Evolutionary conservation across 2,329 filamentous ascomycete species (phyloP), one percentile per base, ranked within the genome.

Genomic region (Fusarium hainanense): DNA sequence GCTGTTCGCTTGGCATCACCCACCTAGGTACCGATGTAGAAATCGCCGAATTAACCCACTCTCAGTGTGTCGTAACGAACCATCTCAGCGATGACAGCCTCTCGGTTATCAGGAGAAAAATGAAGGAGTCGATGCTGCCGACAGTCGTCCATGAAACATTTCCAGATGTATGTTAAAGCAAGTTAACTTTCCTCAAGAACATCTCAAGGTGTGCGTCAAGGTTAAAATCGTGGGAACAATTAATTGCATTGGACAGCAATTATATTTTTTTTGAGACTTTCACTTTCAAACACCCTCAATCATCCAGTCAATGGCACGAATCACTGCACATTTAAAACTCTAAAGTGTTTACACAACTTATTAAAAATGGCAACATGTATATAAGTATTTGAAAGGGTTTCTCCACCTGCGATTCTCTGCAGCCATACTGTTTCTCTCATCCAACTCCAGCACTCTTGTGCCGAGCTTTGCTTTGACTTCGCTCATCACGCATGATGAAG

Each of bases 81-180:
- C 84, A 86, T 85, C 80, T 87, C 86, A 72, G 80, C 81, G 30
- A 87, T 82, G 63, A 86, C 84, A 32, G 84, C 83, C 77, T 84
- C 80, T 49, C 82, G 80, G 75, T 85, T 71, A 69, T 85, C 84
- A 7, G 84, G 83, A 1, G 84, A 63, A 83, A 85, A 44, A 87
- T 78, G 78, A 82, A 87, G 7, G 79, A 83, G 68, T 81, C 84
- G 80, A 87, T 86, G 78, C 83, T 84, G 71, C 85, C 84, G 25
- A 86, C 75, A n/a, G 21, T 30, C 79, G 50, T 83, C 78, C 70
- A 84, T 82, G 48, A 71, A 71, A 71, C 28, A 13, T 30, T 30
- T 30, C 28, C 12, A 30, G 28, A 30, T 30, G 28, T 10, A 30
- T 2, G 28, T 12, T 5, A 30, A 30, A 30, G 27, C 27, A 28